Evolutionary conservation across 257 asterid species (phyloP).

Genomic region (Nicotiana tomentosiformis): DNA sequence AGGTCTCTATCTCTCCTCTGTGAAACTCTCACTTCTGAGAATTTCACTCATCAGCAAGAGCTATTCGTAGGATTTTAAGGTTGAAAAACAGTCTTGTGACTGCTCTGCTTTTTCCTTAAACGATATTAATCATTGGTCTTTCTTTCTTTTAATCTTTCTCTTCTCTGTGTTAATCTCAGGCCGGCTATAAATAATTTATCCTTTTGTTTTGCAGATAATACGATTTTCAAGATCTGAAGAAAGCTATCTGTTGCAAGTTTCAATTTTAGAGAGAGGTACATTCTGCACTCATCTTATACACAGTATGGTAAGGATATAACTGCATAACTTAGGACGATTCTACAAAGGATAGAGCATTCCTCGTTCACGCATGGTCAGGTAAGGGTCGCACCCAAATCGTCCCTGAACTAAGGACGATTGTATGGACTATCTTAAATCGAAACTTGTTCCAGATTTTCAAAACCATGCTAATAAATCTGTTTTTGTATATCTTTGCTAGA

Average conservation of each 20-base stretch:
- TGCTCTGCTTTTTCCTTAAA: not conserved
- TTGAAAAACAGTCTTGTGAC: not conserved
- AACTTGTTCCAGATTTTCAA: too few species aligned
- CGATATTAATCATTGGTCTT: not conserved
- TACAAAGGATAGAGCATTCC: too few species aligned
- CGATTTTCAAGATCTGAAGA: not conserved
- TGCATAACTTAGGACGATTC: too few species aligned
- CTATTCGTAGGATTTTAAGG: not conserved
- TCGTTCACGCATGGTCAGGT: too few species aligned
- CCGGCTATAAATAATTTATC: not conserved
- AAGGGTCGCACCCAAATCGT: too few species aligned
- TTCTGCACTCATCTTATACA: not conserved
- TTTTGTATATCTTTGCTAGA: too few species aligned
- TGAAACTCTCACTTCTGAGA: not conserved
- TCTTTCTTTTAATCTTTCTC: not conserved
- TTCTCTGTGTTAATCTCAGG: not conserved
- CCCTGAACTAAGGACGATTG: too few species aligned
- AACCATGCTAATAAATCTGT: too few species aligned
- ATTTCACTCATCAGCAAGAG: slow-evolving; percentile 9
- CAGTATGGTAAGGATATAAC: too few species aligned
- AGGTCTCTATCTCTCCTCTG: not conserved
- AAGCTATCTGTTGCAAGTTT: not conserved
- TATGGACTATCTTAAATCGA: too few species aligned
- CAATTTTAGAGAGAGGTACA: not conserved
- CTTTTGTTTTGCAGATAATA: not conserved